Evolutionary conservation across 2,329 filamentous ascomycete species (phyloP).

Genomic region (Trichoderma sp.): DNA sequence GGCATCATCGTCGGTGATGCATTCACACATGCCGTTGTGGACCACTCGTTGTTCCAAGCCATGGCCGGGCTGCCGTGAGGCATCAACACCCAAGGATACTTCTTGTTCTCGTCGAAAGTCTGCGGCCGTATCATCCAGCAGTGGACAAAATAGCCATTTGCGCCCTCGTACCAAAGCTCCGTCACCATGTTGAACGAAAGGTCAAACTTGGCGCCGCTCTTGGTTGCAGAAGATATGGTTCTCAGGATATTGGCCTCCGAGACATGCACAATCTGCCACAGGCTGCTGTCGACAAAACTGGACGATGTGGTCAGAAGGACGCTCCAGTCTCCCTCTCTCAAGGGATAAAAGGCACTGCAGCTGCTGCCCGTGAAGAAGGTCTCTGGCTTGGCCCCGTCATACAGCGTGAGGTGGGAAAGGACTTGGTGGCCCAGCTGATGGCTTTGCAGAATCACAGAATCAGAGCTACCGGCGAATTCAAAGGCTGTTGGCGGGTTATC

Average conservation of each 20-base stretch:
- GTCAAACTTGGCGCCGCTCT: constrained; percentile 39
- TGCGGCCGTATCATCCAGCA: constrained; percentile 46
- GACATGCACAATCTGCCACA: constrained; percentile 43
- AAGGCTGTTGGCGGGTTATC: constrained; percentile 39
- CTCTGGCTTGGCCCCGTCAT: constrained; percentile 35
- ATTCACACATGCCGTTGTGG: constrained; percentile 42
- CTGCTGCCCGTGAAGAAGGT: constrained; percentile 36
- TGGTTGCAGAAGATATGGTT: constrained; percentile 39
- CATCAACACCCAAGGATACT: constrained; percentile 44
- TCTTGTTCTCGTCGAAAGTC: constrained; percentile 42
- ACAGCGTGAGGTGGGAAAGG: constrained; percentile 42
- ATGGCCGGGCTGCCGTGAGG: constrained; percentile 48
- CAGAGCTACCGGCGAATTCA: constrained; percentile 41
- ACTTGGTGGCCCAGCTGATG: constrained; percentile 40
- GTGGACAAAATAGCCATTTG: constrained; percentile 42
- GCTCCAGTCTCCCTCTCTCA: constrained; percentile 35
- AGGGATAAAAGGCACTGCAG: constrained; percentile 37
- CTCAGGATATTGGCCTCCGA: constrained; percentile 31
- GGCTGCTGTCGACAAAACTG: constrained; percentile 44
- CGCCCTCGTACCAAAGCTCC: constrained; percentile 47
- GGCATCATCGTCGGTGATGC: background rate
- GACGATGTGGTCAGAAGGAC: constrained; percentile 44
- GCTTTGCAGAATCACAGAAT: constrained; percentile 42
- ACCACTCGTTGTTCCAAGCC: constrained; percentile 58
- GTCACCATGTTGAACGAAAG: constrained; percentile 44